Percentiles rank a stretch among this genome's conserved stretches.
Conservation (phyloP, 1,284 basidiomycete species). For the Cutaneotrichosporon cavernicola region DNA sequence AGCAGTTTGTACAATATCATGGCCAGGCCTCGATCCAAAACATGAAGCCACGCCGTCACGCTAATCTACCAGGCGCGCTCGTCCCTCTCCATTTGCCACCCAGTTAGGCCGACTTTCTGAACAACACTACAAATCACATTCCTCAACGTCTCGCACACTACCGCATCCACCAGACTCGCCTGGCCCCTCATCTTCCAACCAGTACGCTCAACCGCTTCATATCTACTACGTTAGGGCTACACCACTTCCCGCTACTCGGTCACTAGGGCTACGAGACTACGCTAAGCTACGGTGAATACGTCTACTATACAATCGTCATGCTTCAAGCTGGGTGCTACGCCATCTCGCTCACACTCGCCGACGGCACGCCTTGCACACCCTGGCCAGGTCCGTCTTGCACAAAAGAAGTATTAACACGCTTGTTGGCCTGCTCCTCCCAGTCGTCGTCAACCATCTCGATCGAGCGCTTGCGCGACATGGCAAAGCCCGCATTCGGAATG, state of each 20-base stretch:
- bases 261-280: not conserved
- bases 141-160: too few relatives aligned
- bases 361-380: not conserved
- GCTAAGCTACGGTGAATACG: not conserved
- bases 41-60: too few relatives aligned
- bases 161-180: too few relatives aligned
- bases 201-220: not conserved
- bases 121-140: not conserved
- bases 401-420: constrained; percentile 5
- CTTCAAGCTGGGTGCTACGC: constrained; percentile 3
- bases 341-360: constrained; percentile 9
- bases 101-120: not conserved
- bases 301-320: constrained; percentile 8
- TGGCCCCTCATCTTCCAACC: not conserved
- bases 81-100: constrained; percentile 1
- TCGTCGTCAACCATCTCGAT: constrained; percentile 40
- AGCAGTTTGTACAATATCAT: too few relatives aligned
- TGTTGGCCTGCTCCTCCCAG: constrained; percentile 28
- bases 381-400: not conserved
- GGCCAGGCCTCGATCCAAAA: too few relatives aligned
- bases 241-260: not conserved
- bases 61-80: not conserved
- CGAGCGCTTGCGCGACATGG: constrained; percentile 36
- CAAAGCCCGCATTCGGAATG: constrained; percentile 35
- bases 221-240: not conserved